phyloP scores from a whole-genome alignment of 345 rosid genomes.

The Abelmoschus esculentus region DNA sequence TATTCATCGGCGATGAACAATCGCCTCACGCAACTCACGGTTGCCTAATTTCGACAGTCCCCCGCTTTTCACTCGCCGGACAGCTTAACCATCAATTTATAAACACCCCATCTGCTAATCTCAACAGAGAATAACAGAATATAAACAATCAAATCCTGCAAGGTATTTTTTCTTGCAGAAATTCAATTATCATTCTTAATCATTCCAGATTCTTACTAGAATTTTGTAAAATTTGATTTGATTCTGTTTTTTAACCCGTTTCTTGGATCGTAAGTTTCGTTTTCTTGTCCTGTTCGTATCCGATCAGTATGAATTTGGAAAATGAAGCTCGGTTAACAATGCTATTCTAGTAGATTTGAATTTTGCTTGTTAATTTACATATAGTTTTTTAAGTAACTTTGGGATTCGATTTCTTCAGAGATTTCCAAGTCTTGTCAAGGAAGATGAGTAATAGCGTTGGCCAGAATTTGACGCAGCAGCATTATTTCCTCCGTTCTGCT shows the following conservation, averaged over 20 bases:
- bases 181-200: not conserved
- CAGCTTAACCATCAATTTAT: slow-evolving; percentile 2
- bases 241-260: not conserved
- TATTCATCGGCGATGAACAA: slow-evolving; percentile 9
- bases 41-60: slow-evolving; percentile 14
- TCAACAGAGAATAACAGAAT: not conserved
- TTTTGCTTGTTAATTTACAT: not conserved
- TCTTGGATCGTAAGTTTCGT: not conserved
- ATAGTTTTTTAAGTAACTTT: not conserved
- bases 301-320: not conserved
- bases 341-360: not conserved
- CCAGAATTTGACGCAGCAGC: slow-evolving; percentile 47
- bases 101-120: not conserved
- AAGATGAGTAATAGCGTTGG: slow-evolving; percentile 65
- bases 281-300: not conserved
- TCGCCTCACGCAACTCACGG: slow-evolving; percentile 9
- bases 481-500: slow-evolving; percentile 44
- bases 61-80: not conserved
- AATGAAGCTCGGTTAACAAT: not conserved
- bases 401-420: slow-evolving; percentile 28
- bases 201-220: not conserved
- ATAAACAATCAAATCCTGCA: not conserved
- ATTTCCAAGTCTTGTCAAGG: slow-evolving; percentile 29
- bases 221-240: not conserved
- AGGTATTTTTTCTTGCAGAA: not conserved